Base-by-base conservation (phyloP, 148 eudicot species). In the Rheum nobile region DNA sequence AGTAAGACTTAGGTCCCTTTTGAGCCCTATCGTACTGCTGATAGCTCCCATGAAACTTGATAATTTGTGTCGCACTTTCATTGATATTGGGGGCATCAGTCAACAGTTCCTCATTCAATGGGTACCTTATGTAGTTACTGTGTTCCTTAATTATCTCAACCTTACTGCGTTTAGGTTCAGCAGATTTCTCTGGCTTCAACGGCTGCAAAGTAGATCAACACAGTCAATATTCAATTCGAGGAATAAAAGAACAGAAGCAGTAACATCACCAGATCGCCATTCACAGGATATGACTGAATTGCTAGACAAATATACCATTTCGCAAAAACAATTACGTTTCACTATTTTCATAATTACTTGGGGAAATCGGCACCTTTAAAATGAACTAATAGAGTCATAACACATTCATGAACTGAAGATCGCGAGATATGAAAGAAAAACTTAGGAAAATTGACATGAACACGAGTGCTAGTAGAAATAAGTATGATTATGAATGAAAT, bases 41-140 rank as follows among this genome's bases (percentile, higher is more conserved):
- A 77, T 95, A 95, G 80, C 98, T 95, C 68, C 98, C 98, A 73
- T 95, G 98, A 80, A 95, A 95, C 87, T 95, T 95, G 80, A 95
- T 95, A 81, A 95, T 41, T 74, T 95, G 98, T 31, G 93, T 91
- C 16, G 98, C 89, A 50, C 89, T 84, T 82, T 95, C 98, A 70
- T 91, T 95, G 70, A 95, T 84, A 77, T 85, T 84, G 6, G 93
- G 89, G 54, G 93, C 86, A 59, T 91, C 96, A 14, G 89, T 91
- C 76, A 88, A 48, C 81, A 95, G 78, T 84, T 91, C 97, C 80
- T 95, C 98, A 43, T 91, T 88, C 22, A 95, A 93, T 79, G 98
- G 98, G 65, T 90, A 95, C 79, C 98, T 85, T 61, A 95, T 95
- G 84, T 84, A 95, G 83, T 95, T 88, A 77, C 98, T 95, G 1